Percentiles rank a stretch among this genome's conserved stretches.
Evolutionary conservation across 2,329 filamentous ascomycete genomes (phyloP).

Genomic region (Neofusicoccum sp.): DNA sequence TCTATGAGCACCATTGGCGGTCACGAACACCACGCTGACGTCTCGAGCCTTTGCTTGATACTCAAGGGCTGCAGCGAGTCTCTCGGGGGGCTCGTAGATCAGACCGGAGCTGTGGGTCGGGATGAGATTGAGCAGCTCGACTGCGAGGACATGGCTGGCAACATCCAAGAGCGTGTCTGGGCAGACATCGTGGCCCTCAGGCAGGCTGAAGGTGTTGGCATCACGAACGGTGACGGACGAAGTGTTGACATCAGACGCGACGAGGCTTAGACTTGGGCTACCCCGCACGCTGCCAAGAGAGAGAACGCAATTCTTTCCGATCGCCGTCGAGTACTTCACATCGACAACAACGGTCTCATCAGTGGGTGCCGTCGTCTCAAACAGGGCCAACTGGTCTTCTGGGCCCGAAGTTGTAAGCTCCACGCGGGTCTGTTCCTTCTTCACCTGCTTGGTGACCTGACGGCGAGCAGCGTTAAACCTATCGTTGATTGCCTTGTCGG

Average conservation of each 20-base stretch:
- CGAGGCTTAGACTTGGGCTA: not conserved
- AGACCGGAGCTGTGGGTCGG: not conserved
- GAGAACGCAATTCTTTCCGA: not conserved
- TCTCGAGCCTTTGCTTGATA: not conserved
- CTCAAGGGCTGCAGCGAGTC: not conserved
- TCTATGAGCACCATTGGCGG: not conserved
- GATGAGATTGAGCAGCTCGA: not conserved
- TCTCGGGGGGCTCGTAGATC: not conserved
- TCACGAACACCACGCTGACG: not conserved
- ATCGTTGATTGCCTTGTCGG: not conserved
- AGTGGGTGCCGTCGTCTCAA: not conserved
- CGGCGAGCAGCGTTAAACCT: not conserved
- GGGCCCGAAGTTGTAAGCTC: not conserved
- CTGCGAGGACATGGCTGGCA: not conserved
- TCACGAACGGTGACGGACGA: not conserved
- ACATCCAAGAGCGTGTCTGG: not conserved
- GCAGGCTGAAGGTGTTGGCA: not conserved
- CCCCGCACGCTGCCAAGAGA: not conserved
- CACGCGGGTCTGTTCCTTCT: not conserved
- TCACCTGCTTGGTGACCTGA: not conserved
- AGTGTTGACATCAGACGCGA: not conserved
- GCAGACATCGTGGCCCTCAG: not conserved
- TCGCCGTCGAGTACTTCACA: not conserved
- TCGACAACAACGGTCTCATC: not conserved
- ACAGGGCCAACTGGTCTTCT: not conserved